phyloP scores from a whole-genome alignment of 1,284 basidiomycete species.

The Moniliophthora roreri region DNA sequence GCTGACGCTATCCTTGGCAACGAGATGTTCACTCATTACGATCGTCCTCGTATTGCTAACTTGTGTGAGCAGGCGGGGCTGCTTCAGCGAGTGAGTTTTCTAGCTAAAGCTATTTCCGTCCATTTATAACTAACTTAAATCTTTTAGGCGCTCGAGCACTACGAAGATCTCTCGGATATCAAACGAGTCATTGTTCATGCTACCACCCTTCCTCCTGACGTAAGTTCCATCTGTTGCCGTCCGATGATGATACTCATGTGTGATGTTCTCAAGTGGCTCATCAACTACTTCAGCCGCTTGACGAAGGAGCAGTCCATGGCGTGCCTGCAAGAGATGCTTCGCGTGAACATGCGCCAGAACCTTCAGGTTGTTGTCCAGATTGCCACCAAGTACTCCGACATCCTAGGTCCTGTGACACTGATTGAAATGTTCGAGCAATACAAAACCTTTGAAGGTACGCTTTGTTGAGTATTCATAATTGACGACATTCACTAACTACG shows the following conservation, averaged over 20 bases:
- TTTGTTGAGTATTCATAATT: background rate
- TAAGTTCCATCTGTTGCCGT: conserved; percentile 32
- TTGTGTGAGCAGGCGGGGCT: conserved; percentile 98
- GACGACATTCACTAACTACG: conserved; percentile 5
- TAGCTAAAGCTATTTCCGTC: conserved; percentile 2
- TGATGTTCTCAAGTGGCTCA: conserved; percentile 74
- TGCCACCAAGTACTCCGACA: conserved; percentile 98
- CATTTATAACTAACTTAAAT: conserved; percentile 10
- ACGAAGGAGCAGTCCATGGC: conserved; percentile 99
- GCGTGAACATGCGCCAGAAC: conserved; percentile 97
- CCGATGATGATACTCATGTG: conserved; percentile 1
- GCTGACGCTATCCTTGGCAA: conserved; percentile 99
- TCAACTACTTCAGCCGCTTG: conserved; percentile 95
- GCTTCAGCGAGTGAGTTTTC: conserved; percentile 74
- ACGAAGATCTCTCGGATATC: conserved; percentile 96
- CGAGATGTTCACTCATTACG: conserved; percentile 98
- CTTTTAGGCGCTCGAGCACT: conserved; percentile 92
- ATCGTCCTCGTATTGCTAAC: conserved; percentile 95
- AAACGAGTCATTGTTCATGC: conserved; percentile 98
- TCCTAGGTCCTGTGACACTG: conserved; percentile 94
- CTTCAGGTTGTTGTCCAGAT: conserved; percentile 97
- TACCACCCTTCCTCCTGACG: conserved; percentile 83
- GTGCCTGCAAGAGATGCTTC: conserved; percentile 97
- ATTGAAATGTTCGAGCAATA: conserved; percentile 99
- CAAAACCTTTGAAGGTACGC: conserved; percentile 91